phyloP scores from a whole-genome alignment of 2,329 filamentous ascomycete genomes.

The Claviceps citrina region DNA sequence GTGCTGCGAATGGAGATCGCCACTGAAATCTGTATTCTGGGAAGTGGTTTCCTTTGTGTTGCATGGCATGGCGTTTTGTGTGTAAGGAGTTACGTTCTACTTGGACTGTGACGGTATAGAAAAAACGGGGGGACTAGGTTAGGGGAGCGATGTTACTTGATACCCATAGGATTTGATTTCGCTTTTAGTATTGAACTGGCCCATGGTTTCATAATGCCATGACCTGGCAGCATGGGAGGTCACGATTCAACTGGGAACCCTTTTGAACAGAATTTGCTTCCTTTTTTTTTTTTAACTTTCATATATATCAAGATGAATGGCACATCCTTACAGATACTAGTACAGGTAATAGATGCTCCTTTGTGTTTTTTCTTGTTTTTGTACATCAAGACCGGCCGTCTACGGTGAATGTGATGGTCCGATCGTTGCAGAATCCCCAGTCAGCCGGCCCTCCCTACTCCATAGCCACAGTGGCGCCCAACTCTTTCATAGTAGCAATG shows the following conservation, averaged over 20 bases:
- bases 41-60: background rate
- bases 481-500: conserved; percentile 78
- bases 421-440: background rate
- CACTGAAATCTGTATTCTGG: conserved; percentile 8
- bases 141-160: conserved; percentile 12
- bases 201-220: background rate
- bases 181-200: background rate
- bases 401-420: conserved; percentile 16
- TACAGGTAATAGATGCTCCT: conserved; percentile 16
- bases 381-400: conserved; percentile 22
- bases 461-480: conserved; percentile 81
- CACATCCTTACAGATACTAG: conserved; percentile 18
- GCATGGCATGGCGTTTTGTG: conserved; percentile 10
- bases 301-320: background rate
- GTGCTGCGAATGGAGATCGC: conserved; percentile 16
- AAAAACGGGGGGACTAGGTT: conserved; percentile 2
- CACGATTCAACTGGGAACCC: background rate
- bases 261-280: no score
- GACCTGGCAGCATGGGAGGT: no score
- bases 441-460: conserved; percentile 41
- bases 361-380: conserved; percentile 11
- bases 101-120: background rate
- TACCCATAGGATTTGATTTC: conserved; percentile 11
- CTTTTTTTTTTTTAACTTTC: background rate
- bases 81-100: conserved; percentile 5